Conservation (phyloP, 2,329 filamentous ascomycete species). For the Elsinoe batatas region DNA sequence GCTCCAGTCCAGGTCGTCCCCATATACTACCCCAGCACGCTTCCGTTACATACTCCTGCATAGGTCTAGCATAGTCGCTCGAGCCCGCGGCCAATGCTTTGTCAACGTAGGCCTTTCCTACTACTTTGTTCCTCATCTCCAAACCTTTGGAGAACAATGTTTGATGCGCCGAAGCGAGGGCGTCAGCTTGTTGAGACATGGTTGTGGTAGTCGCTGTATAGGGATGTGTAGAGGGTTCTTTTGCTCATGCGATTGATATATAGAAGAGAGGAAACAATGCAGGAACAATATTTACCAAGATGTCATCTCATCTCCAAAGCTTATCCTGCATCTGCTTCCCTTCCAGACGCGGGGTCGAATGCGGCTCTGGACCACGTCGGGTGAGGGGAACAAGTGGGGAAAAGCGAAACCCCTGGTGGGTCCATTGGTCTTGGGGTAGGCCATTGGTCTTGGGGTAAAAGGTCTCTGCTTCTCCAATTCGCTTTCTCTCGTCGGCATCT, state of each 20-base stretch:
- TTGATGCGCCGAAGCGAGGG: conserved; percentile 32
- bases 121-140: conserved; percentile 49
- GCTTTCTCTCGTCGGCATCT: background rate
- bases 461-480: conserved; percentile 4
- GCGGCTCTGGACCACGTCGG: background rate
- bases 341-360: conserved; percentile 5
- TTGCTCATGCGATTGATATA: background rate
- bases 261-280: background rate
- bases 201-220: background rate
- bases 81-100: conserved; percentile 46
- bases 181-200: conserved; percentile 11
- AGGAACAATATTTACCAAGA: background rate
- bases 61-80: conserved; percentile 49
- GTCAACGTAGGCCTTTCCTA: conserved; percentile 53
- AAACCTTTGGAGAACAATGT: conserved; percentile 52
- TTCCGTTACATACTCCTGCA: conserved; percentile 53
- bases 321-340: conserved; percentile 2
- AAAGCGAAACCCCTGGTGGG: background rate
- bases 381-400: conserved; percentile 12
- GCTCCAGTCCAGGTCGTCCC: conserved; percentile 52
- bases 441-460: background rate
- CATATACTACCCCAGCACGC: conserved; percentile 56
- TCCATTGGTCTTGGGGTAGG: background rate
- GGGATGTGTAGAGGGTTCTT: background rate
- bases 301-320: conserved; percentile 5